Evolutionary conservation across 2,329 filamentous ascomycete genomes (phyloP), one percentile per base, ranked within the genome.

Genomic region (Colletotrichum truncatum): DNA sequence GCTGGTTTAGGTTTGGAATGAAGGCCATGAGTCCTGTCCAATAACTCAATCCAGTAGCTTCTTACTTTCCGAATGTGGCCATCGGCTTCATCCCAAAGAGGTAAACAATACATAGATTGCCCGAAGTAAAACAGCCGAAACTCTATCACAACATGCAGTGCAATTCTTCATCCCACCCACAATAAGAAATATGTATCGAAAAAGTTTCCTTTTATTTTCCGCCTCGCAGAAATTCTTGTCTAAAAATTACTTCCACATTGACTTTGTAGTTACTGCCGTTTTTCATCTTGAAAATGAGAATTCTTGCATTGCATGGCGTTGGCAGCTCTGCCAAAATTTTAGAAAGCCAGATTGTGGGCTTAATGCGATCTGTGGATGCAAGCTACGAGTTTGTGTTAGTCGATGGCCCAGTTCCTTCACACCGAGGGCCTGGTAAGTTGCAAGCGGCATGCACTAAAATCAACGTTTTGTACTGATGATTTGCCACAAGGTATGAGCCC

Each of bases 361-460:
- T 67, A 18, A 52, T 66, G 26, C 49, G 36, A 16, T 45, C 60
- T 3, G 36, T 51, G 6, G 65, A 67, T 25, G 36, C 62, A 16
- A 65, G 52, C 62, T 64, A 67, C 39, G 62, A 67, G 51, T 67
- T 67, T 38, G 51, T 67, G 12, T 54, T 66, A 9, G 55, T 66
- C 6, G 62, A 67, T 16, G 65, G 65, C 4, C 21, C 36, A 0
- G 21, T 52, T 2, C 39, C 51, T 11, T 67, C 54, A 11, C 54
- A 62, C 34, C 55, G 62, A 36, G 62, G 60, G 2, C 60, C 60
- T 28, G 60, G 60, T 62, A 62, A 55, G 58, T 25, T 39, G 36
- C 16, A 41, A 32, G 39, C 16, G 26, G 14, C 36, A 45, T n/a
- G 34, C 12, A 6, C 30, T 43, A n/a, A 25, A 32, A 39, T 6